These are phyloP conservation scores for Eucalyptus tenuipes DNA, from an alignment of 345 rosid species.

Conservation along the genomic window DNA sequence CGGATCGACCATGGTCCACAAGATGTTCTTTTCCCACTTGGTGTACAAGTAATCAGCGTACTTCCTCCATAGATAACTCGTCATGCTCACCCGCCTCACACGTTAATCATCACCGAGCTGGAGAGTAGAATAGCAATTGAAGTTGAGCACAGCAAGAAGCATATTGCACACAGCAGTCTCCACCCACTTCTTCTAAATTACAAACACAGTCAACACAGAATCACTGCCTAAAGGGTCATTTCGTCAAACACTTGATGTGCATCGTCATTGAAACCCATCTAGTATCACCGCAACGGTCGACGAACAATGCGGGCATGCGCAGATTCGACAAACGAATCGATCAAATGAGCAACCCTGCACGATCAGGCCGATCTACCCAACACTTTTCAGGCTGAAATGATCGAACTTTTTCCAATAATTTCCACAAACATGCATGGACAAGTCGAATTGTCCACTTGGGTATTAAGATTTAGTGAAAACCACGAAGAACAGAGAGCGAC, in stretches of 20 bases:
- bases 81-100: constrained; percentile 1
- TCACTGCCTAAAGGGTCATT: background rate
- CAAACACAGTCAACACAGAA: background rate
- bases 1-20: constrained; percentile 87
- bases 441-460: background rate
- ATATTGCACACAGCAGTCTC: background rate
- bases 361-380: background rate
- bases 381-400: background rate
- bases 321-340: background rate
- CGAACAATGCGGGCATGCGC: background rate
- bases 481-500: background rate
- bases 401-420: background rate
- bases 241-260: background rate
- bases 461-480: background rate
- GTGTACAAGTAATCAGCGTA: constrained; percentile 65
- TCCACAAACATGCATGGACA: background rate
- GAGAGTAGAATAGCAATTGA: background rate
- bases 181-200: background rate
- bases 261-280: background rate
- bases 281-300: background rate
- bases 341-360: background rate
- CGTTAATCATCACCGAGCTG: background rate
- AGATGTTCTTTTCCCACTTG: constrained; percentile 61
- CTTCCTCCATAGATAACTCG: constrained; percentile 80
- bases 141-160: background rate